Base-by-base conservation (phyloP, 2,329 filamentous ascomycete species). In the Emericellopsis cladophorae region DNA sequence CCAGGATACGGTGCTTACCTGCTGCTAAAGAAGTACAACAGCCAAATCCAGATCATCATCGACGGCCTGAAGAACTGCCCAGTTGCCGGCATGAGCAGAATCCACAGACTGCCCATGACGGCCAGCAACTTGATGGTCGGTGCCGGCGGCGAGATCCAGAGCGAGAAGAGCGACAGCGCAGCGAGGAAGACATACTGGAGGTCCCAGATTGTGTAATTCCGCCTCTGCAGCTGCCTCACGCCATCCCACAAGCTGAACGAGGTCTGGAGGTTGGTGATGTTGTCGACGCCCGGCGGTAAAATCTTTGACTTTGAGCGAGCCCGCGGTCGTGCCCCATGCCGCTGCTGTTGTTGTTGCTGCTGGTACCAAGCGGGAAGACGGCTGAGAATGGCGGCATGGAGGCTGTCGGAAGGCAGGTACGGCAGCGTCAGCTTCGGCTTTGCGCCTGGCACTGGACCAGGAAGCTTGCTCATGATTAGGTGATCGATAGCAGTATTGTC, bases 21-120 rank as follows among this genome's bases (percentile, higher is more conserved):
- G 70, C 84, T 92, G 48, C 82, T 81, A 61, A 92, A 95, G 66
- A 95, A 95, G 59, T 94, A 86, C 38, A 95, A 67, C 33, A 95
- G 70, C 76, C 89, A 96, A 21, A 79, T 81, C 60, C 85, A 81
- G 48, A 94, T 86, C 7, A 86, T 82, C 44, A 92, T 69, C 40
- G 88, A 88, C 9, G 90, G 89, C 34, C 95, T 69, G 57, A 95
- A 87, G 60, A 95, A 94, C 59, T 96, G 90, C 48, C 86, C 75
- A 4, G 89, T 93, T 39, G 86, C 73, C 7, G 90, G 90, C 60
- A 95, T 74, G 36, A 90, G 67, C 32, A 94, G 67, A 26, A 88
- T 76, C 49, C 78, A 67, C 44, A 82, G 67, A 45, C 89, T 70
- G 40, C 76, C 67, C 2, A 80, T 70, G 12, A 86, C 72, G 34